phyloP scores from a whole-genome alignment of 1,139 yeast species.

The Citeromyces hawaiiensis region DNA sequence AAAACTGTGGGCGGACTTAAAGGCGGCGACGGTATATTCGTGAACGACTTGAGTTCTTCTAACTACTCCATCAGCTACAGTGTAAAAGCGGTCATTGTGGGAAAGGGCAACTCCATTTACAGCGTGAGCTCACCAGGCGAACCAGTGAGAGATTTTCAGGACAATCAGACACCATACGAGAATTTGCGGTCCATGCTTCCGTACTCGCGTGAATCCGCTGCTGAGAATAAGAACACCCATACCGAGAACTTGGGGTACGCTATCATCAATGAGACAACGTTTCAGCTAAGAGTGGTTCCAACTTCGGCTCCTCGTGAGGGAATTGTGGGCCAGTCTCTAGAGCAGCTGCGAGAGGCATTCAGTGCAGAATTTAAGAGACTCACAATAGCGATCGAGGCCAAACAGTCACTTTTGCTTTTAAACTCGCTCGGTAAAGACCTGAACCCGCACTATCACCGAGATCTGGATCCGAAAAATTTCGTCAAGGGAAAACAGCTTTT shows the following conservation, averaged over 20 bases:
- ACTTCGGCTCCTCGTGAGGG: neutral
- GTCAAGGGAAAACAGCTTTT: neutral
- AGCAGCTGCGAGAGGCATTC: neutral
- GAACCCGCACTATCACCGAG: neutral
- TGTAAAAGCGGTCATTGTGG: constrained; percentile 4
- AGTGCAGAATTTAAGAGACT: neutral
- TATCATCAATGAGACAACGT: neutral
- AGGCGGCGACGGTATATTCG: constrained; percentile 6
- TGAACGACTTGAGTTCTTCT: constrained; percentile 5
- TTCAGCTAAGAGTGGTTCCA: neutral
- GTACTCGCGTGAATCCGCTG: neutral
- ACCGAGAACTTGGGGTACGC: neutral
- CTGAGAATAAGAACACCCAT: neutral
- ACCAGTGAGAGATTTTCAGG: neutral
- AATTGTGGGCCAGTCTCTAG: neutral
- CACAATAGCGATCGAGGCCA: neutral
- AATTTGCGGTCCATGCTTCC: neutral
- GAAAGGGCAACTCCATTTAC: constrained; percentile 1
- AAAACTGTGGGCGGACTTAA: constrained; percentile 17
- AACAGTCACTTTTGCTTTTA: neutral
- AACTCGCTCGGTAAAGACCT: neutral
- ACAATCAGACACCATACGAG: neutral
- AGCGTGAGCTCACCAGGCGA: neutral
- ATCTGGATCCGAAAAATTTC: neutral
- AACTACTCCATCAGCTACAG: constrained; percentile 5